Evolutionary conservation across 805 yeast genomes (phyloP).

Genomic region (Spencermartinsiella europaea): DNA sequence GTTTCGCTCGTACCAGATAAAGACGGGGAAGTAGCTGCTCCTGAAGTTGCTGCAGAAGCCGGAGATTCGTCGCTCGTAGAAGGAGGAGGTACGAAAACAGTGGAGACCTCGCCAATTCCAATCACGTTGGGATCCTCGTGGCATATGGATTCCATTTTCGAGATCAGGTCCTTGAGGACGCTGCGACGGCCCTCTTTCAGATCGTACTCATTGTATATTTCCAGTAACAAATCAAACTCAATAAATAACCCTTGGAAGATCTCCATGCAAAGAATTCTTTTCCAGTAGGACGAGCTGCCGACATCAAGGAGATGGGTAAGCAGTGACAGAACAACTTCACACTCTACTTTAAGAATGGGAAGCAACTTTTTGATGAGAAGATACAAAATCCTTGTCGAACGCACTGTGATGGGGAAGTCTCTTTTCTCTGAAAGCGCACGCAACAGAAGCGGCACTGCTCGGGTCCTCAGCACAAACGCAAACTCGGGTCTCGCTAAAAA

Average conservation of each 20-base stretch:
- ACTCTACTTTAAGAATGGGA: conserved; percentile 60
- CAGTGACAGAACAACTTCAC: conserved; percentile 73
- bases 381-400: conserved; percentile 68
- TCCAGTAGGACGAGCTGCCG: conserved; percentile 64
- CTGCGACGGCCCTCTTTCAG: conserved; percentile 50
- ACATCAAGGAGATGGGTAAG: conserved; percentile 65
- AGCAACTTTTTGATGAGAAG: conserved; percentile 61
- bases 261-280: conserved; percentile 67
- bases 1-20: not conserved
- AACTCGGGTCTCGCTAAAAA: conserved; percentile 61
- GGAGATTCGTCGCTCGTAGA: conserved; percentile 8
- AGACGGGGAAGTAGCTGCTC: not conserved
- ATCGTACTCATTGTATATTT: conserved; percentile 62
- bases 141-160: conserved; percentile 37
- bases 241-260: conserved; percentile 55
- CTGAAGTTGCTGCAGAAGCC: not conserved
- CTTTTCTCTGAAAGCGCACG: conserved; percentile 54
- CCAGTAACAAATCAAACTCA: conserved; percentile 48
- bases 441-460: conserved; percentile 71
- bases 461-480: conserved; percentile 56
- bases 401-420: conserved; percentile 63
- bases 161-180: conserved; percentile 53
- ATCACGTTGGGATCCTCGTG: conserved; percentile 34
- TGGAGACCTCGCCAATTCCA: conserved; percentile 18
- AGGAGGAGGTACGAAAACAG: conserved; percentile 14